Evolutionary conservation across 2,329 filamentous ascomycete species (phyloP), one percentile per base, ranked within the genome.

Genomic region (Fusarium nelsonii): DNA sequence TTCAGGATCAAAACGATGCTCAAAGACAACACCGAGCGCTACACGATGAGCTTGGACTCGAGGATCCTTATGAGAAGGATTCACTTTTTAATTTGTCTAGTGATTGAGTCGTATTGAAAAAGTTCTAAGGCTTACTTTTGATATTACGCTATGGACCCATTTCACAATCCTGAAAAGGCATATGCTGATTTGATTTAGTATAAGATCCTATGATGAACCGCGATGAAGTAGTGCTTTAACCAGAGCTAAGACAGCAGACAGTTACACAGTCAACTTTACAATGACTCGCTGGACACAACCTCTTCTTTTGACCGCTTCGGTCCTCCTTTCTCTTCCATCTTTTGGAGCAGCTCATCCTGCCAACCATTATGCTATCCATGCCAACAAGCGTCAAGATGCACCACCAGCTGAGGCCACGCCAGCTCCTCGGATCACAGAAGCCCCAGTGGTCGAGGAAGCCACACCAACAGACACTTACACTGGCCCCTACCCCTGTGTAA

Each of bases 401-500:
- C 41, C 39, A 3, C 44, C 44, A 2, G 26, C 45, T 3, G 36
- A 11, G 2, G 20, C 39, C 5, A 43, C 43, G 6, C 36, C 60
- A 4, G 3, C 30, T 0, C 40, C 39, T 15, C 8, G 10, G 8
- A 30, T 11, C 30, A 18, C 36, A 2, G 12, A 15, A 39, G 30
- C 30, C 30, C 36, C 40, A 6, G 26, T 33, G 10, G 15, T 36
- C 3, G 32, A 51, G 20, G 23, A 32, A n/a, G 59, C 23, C 2
- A 12, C 46, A 3, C 56, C 55, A 6, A 15, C 30, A 10, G 33
- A 48, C 11, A 26, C 40, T 32, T 58, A 54, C 30, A 69, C 53
- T 2, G 63, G 65, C 18, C 48, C 63, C 1, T 44, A 49, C 2
- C 45, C 56, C n/a, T 69, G 65, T 18, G 55, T 60, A 23, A 66